Evolutionary conservation across 345 rosid species (phyloP).

Genomic region (Moringa oleifera): DNA sequence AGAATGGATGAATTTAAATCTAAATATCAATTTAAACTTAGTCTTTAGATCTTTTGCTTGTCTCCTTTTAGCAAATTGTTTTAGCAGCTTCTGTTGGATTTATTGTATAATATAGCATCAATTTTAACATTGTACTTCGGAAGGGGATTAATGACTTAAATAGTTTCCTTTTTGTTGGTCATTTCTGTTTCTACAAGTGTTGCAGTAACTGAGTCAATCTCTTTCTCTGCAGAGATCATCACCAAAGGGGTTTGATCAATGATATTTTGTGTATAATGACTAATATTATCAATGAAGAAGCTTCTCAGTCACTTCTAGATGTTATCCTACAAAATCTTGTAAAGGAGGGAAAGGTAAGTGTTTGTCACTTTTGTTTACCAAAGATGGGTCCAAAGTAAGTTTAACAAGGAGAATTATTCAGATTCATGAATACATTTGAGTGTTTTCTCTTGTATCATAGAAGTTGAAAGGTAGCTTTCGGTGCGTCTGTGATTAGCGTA

Average conservation of each 20-base stretch:
- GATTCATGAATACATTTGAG: neutral
- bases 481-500: neutral
- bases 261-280: conserved; percentile 62
- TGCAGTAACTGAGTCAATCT: conserved; percentile 12
- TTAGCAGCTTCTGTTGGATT: conserved; percentile 2
- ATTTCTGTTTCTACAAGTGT: neutral
- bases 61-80: conserved; percentile 1
- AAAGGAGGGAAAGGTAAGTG: conserved; percentile 56
- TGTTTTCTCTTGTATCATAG: neutral
- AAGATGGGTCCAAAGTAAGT: neutral
- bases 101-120: conserved; percentile 5
- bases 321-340: conserved; percentile 69
- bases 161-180: no score
- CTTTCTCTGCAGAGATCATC: conserved; percentile 49
- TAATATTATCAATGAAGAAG: conserved; percentile 64
- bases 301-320: conserved; percentile 42
- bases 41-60: neutral
- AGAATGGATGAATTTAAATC: neutral
- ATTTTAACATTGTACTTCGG: no score
- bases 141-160: neutral
- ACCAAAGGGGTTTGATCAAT: conserved; percentile 45
- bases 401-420: no score
- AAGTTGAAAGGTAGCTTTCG: neutral
- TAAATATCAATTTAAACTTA: no score
- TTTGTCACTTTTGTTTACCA: conserved; percentile 11